Conservation (phyloP, 2,329 filamentous ascomycete species). For the Trichoderma arundinaceum region DNA sequence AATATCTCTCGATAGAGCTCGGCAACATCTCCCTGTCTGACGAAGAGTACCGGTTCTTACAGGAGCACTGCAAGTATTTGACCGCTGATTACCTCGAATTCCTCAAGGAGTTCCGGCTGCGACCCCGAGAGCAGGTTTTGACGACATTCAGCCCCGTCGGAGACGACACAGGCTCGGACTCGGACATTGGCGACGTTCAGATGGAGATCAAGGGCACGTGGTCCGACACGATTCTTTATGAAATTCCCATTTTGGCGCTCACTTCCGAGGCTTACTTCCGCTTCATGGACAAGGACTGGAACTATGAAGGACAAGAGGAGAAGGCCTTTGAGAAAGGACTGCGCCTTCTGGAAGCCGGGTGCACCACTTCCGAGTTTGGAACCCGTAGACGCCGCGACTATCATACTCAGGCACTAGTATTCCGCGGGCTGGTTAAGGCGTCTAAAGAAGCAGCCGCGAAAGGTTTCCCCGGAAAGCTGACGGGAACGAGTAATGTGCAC, state of each 20-base stretch:
- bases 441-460: slow-evolving; percentile 70
- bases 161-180: slow-evolving; percentile 64
- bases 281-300: slow-evolving; percentile 94
- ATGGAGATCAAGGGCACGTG: slow-evolving; percentile 82
- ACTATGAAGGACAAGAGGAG: slow-evolving; percentile 83
- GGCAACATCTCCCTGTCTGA: slow-evolving; percentile 78
- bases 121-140: slow-evolving; percentile 78
- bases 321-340: slow-evolving; percentile 83
- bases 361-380: slow-evolving; percentile 92
- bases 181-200: slow-evolving; percentile 74
- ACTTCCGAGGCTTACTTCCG: slow-evolving; percentile 97
- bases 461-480: slow-evolving; percentile 73
- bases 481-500: slow-evolving; percentile 95
- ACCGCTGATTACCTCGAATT: slow-evolving; percentile 78
- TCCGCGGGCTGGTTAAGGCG: slow-evolving; percentile 82
- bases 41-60: slow-evolving; percentile 81
- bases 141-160: slow-evolving; percentile 67
- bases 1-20: slow-evolving; percentile 64
- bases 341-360: slow-evolving; percentile 78
- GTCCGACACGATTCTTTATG: slow-evolving; percentile 96
- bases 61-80: slow-evolving; percentile 80
- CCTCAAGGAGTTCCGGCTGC: slow-evolving; percentile 79
- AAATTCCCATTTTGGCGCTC: slow-evolving; percentile 90
- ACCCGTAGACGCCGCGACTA: slow-evolving; percentile 89
- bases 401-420: slow-evolving; percentile 90